phyloP scores from a whole-genome alignment of 1,284 basidiomycete genomes.

The Cryptococcus amylolentus region DNA sequence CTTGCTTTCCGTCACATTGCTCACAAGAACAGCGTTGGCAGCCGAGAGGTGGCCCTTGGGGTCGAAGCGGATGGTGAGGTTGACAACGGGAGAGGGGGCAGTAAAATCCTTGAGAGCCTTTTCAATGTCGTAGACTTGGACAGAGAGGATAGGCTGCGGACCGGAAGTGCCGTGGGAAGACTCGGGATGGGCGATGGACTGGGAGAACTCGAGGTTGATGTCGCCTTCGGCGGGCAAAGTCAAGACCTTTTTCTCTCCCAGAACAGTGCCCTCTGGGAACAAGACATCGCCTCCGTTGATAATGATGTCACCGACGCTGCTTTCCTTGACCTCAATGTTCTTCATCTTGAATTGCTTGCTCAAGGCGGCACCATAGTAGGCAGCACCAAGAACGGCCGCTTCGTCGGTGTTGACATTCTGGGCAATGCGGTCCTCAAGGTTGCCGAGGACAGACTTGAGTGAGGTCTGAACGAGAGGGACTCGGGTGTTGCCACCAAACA shows the following conservation, averaged over 20 bases:
- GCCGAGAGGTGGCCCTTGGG: slow-evolving; percentile 74
- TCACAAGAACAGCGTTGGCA: slow-evolving; percentile 69
- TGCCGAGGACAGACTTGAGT: slow-evolving; percentile 70
- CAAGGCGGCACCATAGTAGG: slow-evolving; percentile 83
- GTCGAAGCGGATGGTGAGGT: slow-evolving; percentile 73
- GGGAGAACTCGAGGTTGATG: slow-evolving; percentile 61
- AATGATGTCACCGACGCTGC: slow-evolving; percentile 59
- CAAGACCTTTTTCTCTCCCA: slow-evolving; percentile 75
- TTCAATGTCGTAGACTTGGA: slow-evolving; percentile 34
- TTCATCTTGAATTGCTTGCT: slow-evolving; percentile 95
- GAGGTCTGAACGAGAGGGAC: slow-evolving; percentile 88
- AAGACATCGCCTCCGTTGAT: slow-evolving; percentile 51
- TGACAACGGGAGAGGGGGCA: slow-evolving; percentile 56
- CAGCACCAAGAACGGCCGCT: slow-evolving; percentile 90
- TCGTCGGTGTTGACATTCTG: slow-evolving; percentile 97
- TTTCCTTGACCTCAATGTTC: slow-evolving; percentile 78
- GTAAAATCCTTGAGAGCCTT: slow-evolving; percentile 43
- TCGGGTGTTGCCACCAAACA: slow-evolving; percentile 84
- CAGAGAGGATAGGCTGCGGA: slow-evolving; percentile 20
- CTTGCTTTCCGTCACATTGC: slow-evolving; percentile 61
- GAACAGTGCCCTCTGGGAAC: slow-evolving; percentile 70
- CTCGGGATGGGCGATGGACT: slow-evolving; percentile 53
- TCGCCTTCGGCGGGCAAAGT: slow-evolving; percentile 72
- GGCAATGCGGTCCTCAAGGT: slow-evolving; percentile 70
- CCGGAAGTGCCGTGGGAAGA: slow-evolving; percentile 48